A percentile compares a stretch with the other conserved stretches of the same genome.
These are phyloP conservation scores for Schizochytrium sp. DNA, from an alignment of 108 stramenopile species.

Conservation along the genomic window DNA sequence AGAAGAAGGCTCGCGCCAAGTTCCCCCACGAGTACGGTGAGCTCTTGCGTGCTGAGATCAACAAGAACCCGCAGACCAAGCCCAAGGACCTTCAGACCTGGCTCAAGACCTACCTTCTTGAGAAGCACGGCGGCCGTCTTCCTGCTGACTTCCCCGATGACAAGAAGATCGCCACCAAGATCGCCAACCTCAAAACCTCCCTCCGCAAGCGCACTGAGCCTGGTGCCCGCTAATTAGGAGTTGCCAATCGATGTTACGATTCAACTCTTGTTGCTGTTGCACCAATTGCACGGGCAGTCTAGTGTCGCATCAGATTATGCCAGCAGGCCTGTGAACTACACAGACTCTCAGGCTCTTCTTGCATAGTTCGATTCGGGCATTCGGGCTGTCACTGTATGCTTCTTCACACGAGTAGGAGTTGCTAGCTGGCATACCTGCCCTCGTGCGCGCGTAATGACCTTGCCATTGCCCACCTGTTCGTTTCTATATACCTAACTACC, in stretches of 20 bases:
- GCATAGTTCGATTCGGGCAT: too few species aligned
- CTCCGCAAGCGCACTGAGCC: constrained; percentile 17
- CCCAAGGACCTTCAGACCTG: constrained; percentile 37
- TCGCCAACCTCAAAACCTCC: constrained; percentile 35
- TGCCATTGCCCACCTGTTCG: not conserved
- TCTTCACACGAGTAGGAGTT: too few species aligned
- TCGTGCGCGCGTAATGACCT: too few species aligned
- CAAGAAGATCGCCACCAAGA: constrained; percentile 56
- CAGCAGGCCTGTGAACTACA: too few species aligned
- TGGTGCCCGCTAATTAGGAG: not conserved
- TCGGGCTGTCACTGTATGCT: too few species aligned
- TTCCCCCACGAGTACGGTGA: constrained; percentile 54
- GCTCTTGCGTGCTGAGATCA: not conserved
- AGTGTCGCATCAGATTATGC: too few species aligned
- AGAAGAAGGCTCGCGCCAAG: constrained; percentile 33
- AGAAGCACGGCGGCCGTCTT: constrained; percentile 39
- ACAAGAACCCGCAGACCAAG: constrained; percentile 9
- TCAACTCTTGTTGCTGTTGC: not conserved
- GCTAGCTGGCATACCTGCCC: too few species aligned
- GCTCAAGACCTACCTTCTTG: constrained; percentile 29
- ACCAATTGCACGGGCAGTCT: not conserved
- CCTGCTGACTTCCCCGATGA: constrained; percentile 22
- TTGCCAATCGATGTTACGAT: not conserved
- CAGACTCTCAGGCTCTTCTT: too few species aligned
- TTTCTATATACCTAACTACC: constrained; percentile 22